These are phyloP conservation scores for Amoebophrya sp. DNA, from an alignment of 169 alveolate genomes.

Conservation along the genomic window DNA sequence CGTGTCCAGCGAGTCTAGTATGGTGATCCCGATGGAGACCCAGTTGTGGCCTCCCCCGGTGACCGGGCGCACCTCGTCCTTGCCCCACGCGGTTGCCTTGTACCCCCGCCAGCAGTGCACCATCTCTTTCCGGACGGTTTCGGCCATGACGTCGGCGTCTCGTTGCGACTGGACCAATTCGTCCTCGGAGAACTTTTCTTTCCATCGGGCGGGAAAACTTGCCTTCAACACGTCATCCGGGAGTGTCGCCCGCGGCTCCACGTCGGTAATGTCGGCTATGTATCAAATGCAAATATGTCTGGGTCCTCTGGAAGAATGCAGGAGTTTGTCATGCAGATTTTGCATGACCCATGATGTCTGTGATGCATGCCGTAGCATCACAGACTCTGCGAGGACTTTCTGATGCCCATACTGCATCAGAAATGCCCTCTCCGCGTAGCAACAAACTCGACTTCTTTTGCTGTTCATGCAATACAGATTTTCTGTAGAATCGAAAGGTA, in stretches of 20 bases:
- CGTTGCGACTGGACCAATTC: not conserved
- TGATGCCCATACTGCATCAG: too few species aligned
- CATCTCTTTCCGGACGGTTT: constrained; percentile 33
- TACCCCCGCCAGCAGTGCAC: constrained; percentile 29
- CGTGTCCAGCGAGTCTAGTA: constrained; percentile 25
- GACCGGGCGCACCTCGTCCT: constrained; percentile 30
- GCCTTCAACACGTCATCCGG: not conserved
- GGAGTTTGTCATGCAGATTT: too few species aligned
- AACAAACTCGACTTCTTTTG: too few species aligned
- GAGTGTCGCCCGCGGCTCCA: not conserved
- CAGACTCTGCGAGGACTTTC: too few species aligned
- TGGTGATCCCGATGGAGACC: constrained; percentile 30
- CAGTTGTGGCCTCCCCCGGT: constrained; percentile 26
- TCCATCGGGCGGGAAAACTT: not conserved
- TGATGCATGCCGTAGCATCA: too few species aligned
- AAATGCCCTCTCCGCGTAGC: too few species aligned
- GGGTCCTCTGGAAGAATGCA: too few species aligned
- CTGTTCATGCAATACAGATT: too few species aligned
- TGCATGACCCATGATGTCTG: too few species aligned
- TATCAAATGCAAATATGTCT: too few species aligned
- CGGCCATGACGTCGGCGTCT: constrained; percentile 27
- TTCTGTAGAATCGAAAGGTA: too few species aligned
- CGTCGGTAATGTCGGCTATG: not conserved
- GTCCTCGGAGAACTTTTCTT: constrained; percentile 17
- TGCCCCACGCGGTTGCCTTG: constrained; percentile 30